phyloP scores from a whole-genome alignment of 108 stramenopile species.

The Stephanodiscus minutulus region DNA sequence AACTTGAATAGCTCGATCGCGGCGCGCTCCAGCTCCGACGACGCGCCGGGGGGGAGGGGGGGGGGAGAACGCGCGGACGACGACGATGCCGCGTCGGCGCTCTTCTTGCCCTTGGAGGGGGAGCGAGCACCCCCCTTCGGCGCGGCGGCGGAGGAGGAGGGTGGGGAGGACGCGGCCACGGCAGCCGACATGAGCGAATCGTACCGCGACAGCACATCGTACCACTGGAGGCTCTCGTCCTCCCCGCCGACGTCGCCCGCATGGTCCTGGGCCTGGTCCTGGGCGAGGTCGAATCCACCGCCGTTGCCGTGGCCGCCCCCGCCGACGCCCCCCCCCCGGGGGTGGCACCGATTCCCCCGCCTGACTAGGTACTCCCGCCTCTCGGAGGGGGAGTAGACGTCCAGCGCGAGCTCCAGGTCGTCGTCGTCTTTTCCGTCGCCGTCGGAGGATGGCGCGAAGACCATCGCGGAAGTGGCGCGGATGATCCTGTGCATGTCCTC shows the following conservation, averaged over 20 bases:
- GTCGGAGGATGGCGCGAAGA: conserved; percentile 22
- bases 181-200: conserved; percentile 23
- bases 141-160: too few relatives aligned
- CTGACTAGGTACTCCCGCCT: conserved; percentile 42
- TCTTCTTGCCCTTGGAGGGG: neutral
- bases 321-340: conserved; percentile 10
- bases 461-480: conserved; percentile 40
- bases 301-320: neutral
- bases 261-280: too few relatives aligned
- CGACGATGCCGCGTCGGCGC: conserved; percentile 8
- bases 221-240: conserved; percentile 11
- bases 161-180: neutral
- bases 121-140: neutral
- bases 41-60: neutral
- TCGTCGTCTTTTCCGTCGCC: neutral
- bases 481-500: conserved; percentile 19
- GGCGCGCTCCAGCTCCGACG: conserved; percentile 22
- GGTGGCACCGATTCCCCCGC: conserved; percentile 34
- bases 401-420: conserved; percentile 14
- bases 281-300: neutral
- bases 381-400: conserved; percentile 47
- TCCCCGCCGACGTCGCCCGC: conserved; percentile 2
- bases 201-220: conserved; percentile 26
- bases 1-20: conserved; percentile 50
- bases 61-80: neutral